Percentiles rank a stretch among this genome's conserved stretches.
These are phyloP conservation scores for Fusarium metavorans DNA, from an alignment of 2,329 filamentous ascomycete species.

Conservation along the genomic window DNA sequence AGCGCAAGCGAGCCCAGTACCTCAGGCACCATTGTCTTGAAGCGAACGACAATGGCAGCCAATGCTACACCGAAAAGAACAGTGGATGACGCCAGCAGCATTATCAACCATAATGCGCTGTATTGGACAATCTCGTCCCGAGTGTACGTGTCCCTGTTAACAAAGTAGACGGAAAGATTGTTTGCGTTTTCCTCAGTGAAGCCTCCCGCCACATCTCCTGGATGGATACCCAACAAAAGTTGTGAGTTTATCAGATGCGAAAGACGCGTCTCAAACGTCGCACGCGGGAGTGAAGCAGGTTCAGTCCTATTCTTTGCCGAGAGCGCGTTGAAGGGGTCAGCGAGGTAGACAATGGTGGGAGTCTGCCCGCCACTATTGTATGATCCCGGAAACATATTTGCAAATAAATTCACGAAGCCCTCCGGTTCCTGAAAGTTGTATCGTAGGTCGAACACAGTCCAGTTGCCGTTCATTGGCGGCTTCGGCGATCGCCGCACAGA, in stretches of 20 bases:
- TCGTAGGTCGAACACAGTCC: background rate
- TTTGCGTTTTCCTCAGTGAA: background rate
- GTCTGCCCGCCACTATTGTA: background rate
- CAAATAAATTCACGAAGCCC: background rate
- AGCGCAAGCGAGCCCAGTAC: background rate
- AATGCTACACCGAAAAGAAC: background rate
- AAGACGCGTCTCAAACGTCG: background rate
- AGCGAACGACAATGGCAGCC: background rate
- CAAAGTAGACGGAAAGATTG: background rate
- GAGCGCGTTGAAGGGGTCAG: background rate
- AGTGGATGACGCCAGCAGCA: background rate
- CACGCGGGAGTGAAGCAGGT: background rate
- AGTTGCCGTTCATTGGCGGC: background rate
- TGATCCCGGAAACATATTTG: background rate
- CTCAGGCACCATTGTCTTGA: background rate
- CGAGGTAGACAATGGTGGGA: background rate
- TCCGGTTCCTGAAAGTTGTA: background rate
- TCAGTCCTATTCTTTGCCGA: background rate
- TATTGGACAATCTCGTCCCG: background rate
- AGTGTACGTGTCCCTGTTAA: background rate
- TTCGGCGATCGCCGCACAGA: background rate
- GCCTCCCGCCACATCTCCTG: background rate
- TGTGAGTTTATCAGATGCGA: background rate
- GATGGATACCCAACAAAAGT: background rate
- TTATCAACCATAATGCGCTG: background rate